Percentiles rank a stretch among this genome's conserved stretches.
These are phyloP conservation scores for Lactarius pseudohatsudake DNA, from an alignment of 768 basidiomycete genomes.

Conservation along the genomic window DNA sequence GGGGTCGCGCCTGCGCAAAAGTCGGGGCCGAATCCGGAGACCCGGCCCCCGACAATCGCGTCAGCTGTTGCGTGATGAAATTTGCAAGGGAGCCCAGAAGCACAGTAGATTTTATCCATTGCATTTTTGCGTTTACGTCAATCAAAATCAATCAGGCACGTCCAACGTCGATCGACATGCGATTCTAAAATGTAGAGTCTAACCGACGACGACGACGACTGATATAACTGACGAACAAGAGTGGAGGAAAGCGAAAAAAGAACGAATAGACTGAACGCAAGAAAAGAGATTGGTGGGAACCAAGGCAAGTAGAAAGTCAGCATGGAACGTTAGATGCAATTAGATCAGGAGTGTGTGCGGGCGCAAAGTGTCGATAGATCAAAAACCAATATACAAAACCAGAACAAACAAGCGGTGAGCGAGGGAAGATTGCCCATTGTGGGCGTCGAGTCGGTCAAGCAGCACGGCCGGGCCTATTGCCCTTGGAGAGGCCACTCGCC, in stretches of 20 bases:
- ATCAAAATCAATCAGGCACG: background rate
- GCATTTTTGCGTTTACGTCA: background rate
- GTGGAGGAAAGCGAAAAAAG: background rate
- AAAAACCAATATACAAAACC: background rate
- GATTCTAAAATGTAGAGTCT: no score
- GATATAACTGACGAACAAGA: background rate
- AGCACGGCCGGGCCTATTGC: background rate
- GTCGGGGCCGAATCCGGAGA: background rate
- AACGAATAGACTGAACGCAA: background rate
- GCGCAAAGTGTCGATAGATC: background rate
- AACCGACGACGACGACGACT: no score
- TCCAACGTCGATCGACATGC: background rate
- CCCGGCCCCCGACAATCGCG: background rate
- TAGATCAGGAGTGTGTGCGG: background rate
- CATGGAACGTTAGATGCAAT: background rate
- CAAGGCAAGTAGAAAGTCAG: background rate
- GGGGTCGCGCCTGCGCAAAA: background rate
- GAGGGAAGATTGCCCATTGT: background rate
- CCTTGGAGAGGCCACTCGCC: conserved; percentile 8
- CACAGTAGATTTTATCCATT: background rate
- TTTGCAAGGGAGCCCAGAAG: background rate
- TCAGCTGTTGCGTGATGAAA: background rate
- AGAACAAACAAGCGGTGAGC: background rate
- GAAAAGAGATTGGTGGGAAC: background rate
- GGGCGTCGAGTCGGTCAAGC: background rate